Conservation (phyloP, 208 protist genomes). For the Leptomonas pyrrhocoris region DNA sequence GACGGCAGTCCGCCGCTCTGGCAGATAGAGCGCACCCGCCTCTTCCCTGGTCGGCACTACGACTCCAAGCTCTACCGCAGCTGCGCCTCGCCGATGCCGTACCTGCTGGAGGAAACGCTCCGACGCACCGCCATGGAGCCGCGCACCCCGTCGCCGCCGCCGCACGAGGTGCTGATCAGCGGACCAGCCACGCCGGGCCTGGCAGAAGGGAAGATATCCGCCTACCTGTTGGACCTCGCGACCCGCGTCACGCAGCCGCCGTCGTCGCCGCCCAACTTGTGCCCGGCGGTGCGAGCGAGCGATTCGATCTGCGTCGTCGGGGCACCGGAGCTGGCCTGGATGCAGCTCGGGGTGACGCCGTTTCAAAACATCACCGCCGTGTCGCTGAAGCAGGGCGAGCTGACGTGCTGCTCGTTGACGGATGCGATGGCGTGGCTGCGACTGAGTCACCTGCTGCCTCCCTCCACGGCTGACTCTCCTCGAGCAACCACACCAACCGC, state of each 20-base stretch:
- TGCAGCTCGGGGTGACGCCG: slow-evolving; percentile 57
- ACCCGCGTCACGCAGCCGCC: slow-evolving; percentile 38
- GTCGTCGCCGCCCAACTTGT: slow-evolving; percentile 16
- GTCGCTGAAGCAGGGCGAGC: slow-evolving; percentile 57
- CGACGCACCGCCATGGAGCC: slow-evolving; percentile 41
- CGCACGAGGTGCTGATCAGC: slow-evolving; percentile 60
- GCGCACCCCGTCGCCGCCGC: slow-evolving; percentile 39
- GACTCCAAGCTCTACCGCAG: slow-evolving; percentile 71
- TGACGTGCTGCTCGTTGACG: slow-evolving; percentile 61
- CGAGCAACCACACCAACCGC: not conserved
- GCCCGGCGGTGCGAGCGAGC: slow-evolving; percentile 33
- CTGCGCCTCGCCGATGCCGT: slow-evolving; percentile 71
- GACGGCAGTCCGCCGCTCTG: slow-evolving; percentile 78
- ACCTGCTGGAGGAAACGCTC: slow-evolving; percentile 70
- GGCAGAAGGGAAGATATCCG: slow-evolving; percentile 72
- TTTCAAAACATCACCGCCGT: slow-evolving; percentile 77
- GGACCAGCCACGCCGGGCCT: slow-evolving; percentile 59
- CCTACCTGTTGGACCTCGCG: slow-evolving; percentile 79
- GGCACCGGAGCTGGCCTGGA: slow-evolving; percentile 58
- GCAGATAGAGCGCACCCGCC: slow-evolving; percentile 63
- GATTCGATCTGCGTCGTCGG: slow-evolving; percentile 76
- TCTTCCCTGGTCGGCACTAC: slow-evolving; percentile 63
- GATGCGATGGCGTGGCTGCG: slow-evolving; percentile 73
- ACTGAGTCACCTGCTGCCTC: slow-evolving; percentile 48
- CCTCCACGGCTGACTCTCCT: too few relatives aligned